phyloP scores from a whole-genome alignment of 768 basidiomycete species.

The Tricholoma bakamatsutake region DNA sequence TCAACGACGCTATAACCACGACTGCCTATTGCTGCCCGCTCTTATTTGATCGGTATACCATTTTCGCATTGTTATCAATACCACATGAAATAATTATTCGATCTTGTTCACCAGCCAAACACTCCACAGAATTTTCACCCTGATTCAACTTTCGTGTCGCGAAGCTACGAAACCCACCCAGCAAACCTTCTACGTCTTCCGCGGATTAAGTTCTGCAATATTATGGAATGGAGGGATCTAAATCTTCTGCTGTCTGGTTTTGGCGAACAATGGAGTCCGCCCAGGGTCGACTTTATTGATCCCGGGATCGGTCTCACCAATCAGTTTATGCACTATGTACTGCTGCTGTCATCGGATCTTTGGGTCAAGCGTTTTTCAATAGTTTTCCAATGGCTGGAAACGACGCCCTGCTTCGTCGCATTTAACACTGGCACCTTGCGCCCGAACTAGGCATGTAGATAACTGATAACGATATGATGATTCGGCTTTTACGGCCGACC shows the following conservation, averaged over 20 bases:
- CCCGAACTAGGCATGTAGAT: neutral
- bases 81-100: neutral
- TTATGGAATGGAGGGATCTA: neutral
- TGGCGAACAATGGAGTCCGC: slow-evolving; percentile 6
- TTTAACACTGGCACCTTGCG: too few relatives aligned
- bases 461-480: slow-evolving; percentile 1
- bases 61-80: neutral
- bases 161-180: slow-evolving; percentile 1
- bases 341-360: slow-evolving; percentile 7
- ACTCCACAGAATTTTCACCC: neutral
- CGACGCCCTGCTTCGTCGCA: neutral
- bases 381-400: neutral
- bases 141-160: neutral
- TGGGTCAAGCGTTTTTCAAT: slow-evolving; percentile 1
- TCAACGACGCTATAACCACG: neutral
- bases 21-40: neutral
- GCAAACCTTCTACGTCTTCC: neutral
- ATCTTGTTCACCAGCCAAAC: neutral
- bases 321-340: slow-evolving; percentile 1
- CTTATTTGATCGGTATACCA: neutral
- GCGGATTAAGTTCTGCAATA: neutral
- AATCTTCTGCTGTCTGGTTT: neutral
- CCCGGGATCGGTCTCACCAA: slow-evolving; percentile 1
- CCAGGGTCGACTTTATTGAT: neutral
- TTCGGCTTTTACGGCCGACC: slow-evolving; percentile 19